Evolutionary conservation across 108 stramenopile species (phyloP).

Genomic region (Cyclotella sp.): DNA sequence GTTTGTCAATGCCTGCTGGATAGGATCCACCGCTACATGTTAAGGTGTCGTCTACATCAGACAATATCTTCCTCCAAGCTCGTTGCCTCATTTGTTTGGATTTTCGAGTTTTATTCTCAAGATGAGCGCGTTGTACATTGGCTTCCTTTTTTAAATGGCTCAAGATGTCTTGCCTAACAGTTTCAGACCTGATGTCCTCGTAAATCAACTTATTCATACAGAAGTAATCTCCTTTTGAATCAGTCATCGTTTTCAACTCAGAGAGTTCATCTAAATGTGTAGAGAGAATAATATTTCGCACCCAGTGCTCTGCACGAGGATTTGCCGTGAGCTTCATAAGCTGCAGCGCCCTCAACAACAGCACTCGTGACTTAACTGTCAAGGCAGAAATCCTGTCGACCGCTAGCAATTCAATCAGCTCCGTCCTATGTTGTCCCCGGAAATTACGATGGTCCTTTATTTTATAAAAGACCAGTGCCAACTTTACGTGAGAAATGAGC

Average conservation of each 20-base stretch:
- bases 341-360: slow-evolving; percentile 82
- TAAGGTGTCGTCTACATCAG: slow-evolving; percentile 98
- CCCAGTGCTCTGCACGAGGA: slow-evolving; percentile 89
- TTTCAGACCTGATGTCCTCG: slow-evolving; percentile 90
- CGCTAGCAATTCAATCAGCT: slow-evolving; percentile 86
- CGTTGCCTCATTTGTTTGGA: slow-evolving; percentile 51
- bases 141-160: slow-evolving; percentile 94
- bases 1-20: slow-evolving; percentile 93
- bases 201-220: slow-evolving; percentile 96
- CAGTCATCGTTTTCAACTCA: slow-evolving; percentile 94
- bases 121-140: slow-evolving; percentile 85
- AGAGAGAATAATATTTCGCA: slow-evolving; percentile 90
- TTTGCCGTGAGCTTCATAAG: slow-evolving; percentile 87
- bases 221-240: slow-evolving; percentile 90
- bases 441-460: slow-evolving; percentile 94
- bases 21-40: slow-evolving; percentile 93
- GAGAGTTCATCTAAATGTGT: slow-evolving; percentile 94
- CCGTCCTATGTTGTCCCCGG: slow-evolving; percentile 84
- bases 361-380: slow-evolving; percentile 76
- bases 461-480: slow-evolving; percentile 96
- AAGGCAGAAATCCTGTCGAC: slow-evolving; percentile 84
- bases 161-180: slow-evolving; percentile 90
- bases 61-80: slow-evolving; percentile 96
- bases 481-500: slow-evolving; percentile 86
- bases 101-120: slow-evolving; percentile 73